phyloP scores from a whole-genome alignment of 2,329 filamentous ascomycete species.

The Stachybotrys elegans region DNA sequence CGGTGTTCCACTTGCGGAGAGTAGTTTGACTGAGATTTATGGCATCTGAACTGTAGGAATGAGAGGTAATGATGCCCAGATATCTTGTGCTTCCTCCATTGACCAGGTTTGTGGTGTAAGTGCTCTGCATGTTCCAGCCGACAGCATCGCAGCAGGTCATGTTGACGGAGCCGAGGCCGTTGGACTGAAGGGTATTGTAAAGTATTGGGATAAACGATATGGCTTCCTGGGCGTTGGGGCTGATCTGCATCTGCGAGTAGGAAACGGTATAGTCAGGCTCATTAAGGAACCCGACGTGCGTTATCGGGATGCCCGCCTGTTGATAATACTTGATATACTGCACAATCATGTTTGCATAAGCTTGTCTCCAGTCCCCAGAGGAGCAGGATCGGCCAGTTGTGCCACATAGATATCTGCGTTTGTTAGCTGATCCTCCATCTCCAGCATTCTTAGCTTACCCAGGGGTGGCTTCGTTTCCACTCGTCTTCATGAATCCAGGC shows the following conservation, averaged over 20 bases:
- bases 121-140: conserved; percentile 31
- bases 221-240: conserved; percentile 26
- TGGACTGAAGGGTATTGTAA: conserved; percentile 23
- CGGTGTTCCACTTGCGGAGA: conserved; percentile 46
- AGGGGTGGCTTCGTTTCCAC: conserved; percentile 23
- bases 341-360: conserved; percentile 43
- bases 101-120: conserved; percentile 30
- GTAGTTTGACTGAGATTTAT: conserved; percentile 32
- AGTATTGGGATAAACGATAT: conserved; percentile 47
- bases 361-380: conserved; percentile 40
- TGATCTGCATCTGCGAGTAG: conserved; percentile 32
- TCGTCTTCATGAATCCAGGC: conserved; percentile 44
- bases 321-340: conserved; percentile 43
- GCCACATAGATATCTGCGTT: conserved; percentile 32
- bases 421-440: too few species aligned
- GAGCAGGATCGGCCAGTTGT: conserved; percentile 30
- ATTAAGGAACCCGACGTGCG: conserved; percentile 43
- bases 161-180: conserved; percentile 13
- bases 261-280: conserved; percentile 24
- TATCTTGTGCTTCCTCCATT: conserved; percentile 22
- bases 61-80: conserved; percentile 30
- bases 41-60: conserved; percentile 36
- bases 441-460: too few species aligned
- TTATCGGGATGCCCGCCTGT: conserved; percentile 35
- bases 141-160: conserved; percentile 33